These are phyloP conservation scores for Coemansia sp. DNA, from an alignment of 192 early-diverging fungal species.

Conservation along the genomic window DNA sequence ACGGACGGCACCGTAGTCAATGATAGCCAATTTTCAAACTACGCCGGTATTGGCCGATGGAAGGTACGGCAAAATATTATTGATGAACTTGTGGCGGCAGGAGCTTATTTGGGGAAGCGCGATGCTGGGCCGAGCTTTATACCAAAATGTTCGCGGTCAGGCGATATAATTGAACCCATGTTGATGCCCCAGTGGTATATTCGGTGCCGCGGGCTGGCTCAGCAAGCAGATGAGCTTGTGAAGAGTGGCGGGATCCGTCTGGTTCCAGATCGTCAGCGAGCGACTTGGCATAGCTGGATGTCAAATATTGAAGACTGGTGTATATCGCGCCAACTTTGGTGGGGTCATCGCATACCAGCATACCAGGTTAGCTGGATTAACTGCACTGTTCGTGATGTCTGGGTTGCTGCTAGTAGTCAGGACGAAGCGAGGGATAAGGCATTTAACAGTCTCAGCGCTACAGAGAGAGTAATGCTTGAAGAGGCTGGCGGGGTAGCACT, in stretches of 20 bases:
- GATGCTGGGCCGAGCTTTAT: constrained; percentile 78
- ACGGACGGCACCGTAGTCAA: constrained; percentile 71
- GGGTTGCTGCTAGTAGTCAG: constrained; percentile 42
- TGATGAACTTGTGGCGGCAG: constrained; percentile 60
- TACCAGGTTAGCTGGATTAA: constrained; percentile 64
- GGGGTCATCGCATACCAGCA: constrained; percentile 94
- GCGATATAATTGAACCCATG: constrained; percentile 93
- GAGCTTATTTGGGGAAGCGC: constrained; percentile 72
- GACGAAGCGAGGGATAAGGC: constrained; percentile 41
- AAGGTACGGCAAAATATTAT: constrained; percentile 75
- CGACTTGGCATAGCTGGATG: constrained; percentile 89
- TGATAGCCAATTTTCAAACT: constrained; percentile 6
- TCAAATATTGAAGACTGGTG: constrained; percentile 94
- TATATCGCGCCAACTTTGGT: constrained; percentile 96
- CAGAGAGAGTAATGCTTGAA: neutral
- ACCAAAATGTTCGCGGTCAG: constrained; percentile 72
- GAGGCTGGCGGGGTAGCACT: neutral
- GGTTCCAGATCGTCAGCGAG: constrained; percentile 69
- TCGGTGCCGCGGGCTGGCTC: constrained; percentile 74
- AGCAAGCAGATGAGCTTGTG: constrained; percentile 66
- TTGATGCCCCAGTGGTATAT: constrained; percentile 98
- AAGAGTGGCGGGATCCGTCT: constrained; percentile 63
- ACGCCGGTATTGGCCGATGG: constrained; percentile 68
- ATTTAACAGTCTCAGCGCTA: constrained; percentile 1
- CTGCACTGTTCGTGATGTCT: neutral